Evolutionary conservation across 192 early-diverging fungal species (phyloP).

Genomic region (Allomyces javanicus): DNA sequence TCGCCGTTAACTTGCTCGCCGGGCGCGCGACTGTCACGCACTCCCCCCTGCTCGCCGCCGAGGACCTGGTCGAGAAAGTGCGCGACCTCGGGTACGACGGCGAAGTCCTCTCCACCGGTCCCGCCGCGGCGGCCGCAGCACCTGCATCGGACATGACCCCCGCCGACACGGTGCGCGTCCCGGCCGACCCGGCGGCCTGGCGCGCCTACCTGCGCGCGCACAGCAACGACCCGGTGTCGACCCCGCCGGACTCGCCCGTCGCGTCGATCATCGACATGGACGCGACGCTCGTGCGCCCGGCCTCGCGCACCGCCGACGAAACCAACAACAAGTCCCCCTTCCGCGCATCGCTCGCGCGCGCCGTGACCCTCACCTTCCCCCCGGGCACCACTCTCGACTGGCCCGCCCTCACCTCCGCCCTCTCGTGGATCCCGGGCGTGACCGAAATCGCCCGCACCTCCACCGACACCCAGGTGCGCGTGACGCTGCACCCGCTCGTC

Average conservation of each 20-base stretch:
- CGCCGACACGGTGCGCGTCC: not conserved
- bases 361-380: not conserved
- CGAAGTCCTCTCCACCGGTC: conserved; percentile 13
- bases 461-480: not conserved
- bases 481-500: not conserved
- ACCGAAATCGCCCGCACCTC: conserved; percentile 1
- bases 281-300: not conserved
- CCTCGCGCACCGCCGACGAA: too few relatives aligned
- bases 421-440: conserved; percentile 9
- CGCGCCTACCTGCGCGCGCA: not conserved
- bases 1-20: conserved; percentile 48
- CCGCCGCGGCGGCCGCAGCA: not conserved
- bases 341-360: not conserved
- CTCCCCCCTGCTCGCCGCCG: conserved; percentile 7
- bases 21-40: conserved; percentile 37
- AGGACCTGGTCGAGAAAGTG: conserved; percentile 28
- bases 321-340: not conserved
- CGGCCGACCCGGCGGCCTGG: conserved; percentile 10
- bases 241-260: conserved; percentile 18
- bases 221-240: not conserved
- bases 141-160: conserved; percentile 2
- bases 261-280: conserved; percentile 9
- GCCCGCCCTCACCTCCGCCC: not conserved
- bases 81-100: conserved; percentile 61
- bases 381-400: not conserved